Evolutionary conservation across 192 early-diverging fungal species (phyloP), one percentile per base, ranked within the genome.

Genomic region (Entomortierella parvispora): DNA sequence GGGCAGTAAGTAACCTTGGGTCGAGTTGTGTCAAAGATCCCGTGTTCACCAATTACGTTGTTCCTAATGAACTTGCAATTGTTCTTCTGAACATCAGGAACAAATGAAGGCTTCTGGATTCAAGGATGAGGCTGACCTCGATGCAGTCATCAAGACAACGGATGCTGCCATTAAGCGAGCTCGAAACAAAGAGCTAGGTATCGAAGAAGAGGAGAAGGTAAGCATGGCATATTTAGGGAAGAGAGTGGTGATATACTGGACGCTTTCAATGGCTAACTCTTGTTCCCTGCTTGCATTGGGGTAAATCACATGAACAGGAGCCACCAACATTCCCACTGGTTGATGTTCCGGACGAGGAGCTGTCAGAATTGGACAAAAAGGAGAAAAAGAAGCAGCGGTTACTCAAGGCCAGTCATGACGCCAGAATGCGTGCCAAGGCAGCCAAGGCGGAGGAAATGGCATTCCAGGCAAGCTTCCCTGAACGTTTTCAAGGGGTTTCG

Each of bases 371-470:
- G 45, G 91, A 95, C 29, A 87, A 77, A 55, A 92, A 91, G 66
- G 93, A 96, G 50, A 97, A 97, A 76, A 87, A 87, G 80, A 94
- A 91, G 63, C 94, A 96, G 68, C 80, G 85, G n/a, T 74, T 91
- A 25, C 83, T 93, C 47, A 93, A 93, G 74, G 93, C 89, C 8
- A 87, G 89, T 9, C 86, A 89, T 45, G 95, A 95, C 52, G 91
- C 91, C 1, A 79, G 94, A 54, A 88, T 89, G 74, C 82, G 92
- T 5, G 88, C 90, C 23, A 87, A 88, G 32, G 81, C 76, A 29
- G 93, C 92, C 45, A 92, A 94, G 71, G 93, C 89, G 31, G 90
- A 92, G 63, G 89, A 91, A 40, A 68, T 79, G 28, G 77, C 80
- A n/a, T 75, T 79, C 33, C 85, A 90, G 70, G 89, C 91, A 71